Evolutionary conservation across 2,329 filamentous ascomycete species (phyloP).

Genomic region (Diaporthe destruens): DNA sequence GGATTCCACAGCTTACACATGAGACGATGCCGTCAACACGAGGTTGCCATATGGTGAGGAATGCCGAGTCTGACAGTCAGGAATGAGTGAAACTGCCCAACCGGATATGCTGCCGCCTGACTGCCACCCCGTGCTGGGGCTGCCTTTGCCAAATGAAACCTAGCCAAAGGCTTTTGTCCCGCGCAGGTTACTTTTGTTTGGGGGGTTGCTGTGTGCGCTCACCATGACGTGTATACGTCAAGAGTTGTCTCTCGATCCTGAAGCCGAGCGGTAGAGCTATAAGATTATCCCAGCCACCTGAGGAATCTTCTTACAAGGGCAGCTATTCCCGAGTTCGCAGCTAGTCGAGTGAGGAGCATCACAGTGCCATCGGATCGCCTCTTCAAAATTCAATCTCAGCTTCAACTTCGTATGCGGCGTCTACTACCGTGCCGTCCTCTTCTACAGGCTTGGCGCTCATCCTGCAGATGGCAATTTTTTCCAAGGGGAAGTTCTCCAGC

Average conservation of each 20-base stretch:
- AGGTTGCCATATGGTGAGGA: neutral
- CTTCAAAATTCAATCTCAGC: constrained; percentile 59
- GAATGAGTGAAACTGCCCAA: neutral
- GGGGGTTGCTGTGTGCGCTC: too few relatives aligned
- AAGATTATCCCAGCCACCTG: neutral
- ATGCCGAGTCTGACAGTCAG: neutral
- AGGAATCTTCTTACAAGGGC: neutral
- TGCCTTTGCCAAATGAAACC: constrained; percentile 11
- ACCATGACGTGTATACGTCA: neutral
- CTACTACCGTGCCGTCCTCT: constrained; percentile 61
- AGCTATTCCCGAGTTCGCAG: neutral
- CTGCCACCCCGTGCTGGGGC: neutral
- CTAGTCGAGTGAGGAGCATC: neutral
- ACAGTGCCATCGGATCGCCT: neutral
- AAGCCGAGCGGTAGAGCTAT: neutral
- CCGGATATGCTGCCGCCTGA: constrained; percentile 1
- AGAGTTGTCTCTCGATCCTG: neutral
- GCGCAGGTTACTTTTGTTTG: neutral
- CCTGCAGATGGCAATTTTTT: constrained; percentile 81
- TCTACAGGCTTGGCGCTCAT: constrained; percentile 84
- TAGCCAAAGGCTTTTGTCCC: neutral
- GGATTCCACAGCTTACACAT: neutral
- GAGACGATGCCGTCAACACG: neutral
- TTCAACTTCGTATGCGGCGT: constrained; percentile 67
- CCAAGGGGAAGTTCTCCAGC: constrained; percentile 76